Evolutionary conservation across 192 early-diverging fungal species (phyloP).

Genomic region (Phycomyces blakesleeanus): DNA sequence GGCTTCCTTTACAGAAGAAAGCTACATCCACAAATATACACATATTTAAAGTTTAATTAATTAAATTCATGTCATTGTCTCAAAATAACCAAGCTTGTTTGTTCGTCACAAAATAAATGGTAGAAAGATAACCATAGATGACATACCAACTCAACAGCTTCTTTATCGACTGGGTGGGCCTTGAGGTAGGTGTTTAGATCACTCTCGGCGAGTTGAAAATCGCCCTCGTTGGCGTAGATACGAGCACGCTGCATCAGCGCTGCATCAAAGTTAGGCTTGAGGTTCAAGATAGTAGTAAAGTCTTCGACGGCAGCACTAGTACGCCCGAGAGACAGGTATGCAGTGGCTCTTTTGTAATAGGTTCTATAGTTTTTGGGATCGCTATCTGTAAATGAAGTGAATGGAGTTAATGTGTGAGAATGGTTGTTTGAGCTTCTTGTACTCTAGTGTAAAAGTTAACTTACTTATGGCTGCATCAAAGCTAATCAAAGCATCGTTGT

Average conservation of each 20-base stretch:
- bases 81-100: too few species aligned
- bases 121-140: too few species aligned
- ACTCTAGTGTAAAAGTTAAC: conserved; percentile 1
- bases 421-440: background rate
- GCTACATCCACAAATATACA: too few species aligned
- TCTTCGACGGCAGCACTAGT: conserved; percentile 73
- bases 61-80: too few species aligned
- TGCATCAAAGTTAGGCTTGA: conserved; percentile 79
- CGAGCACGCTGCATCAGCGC: conserved; percentile 73
- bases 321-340: conserved; percentile 72
- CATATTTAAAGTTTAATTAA: too few species aligned
- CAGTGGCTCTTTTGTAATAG: conserved; percentile 86
- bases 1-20: conserved; percentile 42
- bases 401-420: background rate
- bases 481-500: conserved; percentile 57
- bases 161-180: background rate
- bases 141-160: conserved; percentile 9
- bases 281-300: conserved; percentile 71
- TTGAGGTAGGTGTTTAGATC: conserved; percentile 53
- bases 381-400: conserved; percentile 34
- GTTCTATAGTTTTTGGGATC: conserved; percentile 83
- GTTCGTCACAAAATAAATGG: too few species aligned
- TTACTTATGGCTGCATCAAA: conserved; percentile 66
- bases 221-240: conserved; percentile 64
- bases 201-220: conserved; percentile 52